Evolutionary conservation across 352 stramenopile species (phyloP), one percentile per base, ranked within the genome.

Genomic region (Pythium monospermum): DNA sequence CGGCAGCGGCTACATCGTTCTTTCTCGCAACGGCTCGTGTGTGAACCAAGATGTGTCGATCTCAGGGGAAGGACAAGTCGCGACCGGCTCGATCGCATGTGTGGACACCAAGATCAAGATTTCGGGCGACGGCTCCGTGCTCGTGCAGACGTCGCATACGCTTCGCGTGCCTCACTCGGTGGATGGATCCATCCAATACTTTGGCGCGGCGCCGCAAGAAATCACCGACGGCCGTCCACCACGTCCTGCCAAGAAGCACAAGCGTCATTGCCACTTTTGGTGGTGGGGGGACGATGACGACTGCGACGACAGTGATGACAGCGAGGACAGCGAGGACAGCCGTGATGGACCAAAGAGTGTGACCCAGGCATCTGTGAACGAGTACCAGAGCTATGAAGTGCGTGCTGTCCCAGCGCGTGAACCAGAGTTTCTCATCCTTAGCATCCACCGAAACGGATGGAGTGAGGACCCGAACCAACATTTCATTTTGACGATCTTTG

Each of bases 1-100:
- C 45, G 76, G 76, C 46, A 69, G 66, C 11, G 76, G 73, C 23
- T 43, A 62, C 53, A 41, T 71, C 11, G 83, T 64, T 39, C 58
- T 80, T 27, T 68, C 69, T 19, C 72, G 58, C 19, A 62, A 55
- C 15, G 76, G 76, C 4, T 65, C 59, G 38, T 71, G 71, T 10
- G 57, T 67, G 5, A 72, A 72, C 32, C 69, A 85, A 59, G 68
- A 68, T 13, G 41, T 87, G n/a, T 63, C 56, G 39, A 35, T 85
- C 44, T 77, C 71, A 4, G 76, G 76, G 1, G 48, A 62, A 16
- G 76, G 74, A 6, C 52, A 69, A 18, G 47, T 85, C 22, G 48
- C 67, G 40, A 70, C 62, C 18, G 74, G 71, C 6, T 80, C 71
- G n/a, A 78, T 85, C 39, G 42, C 68, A 4, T 69, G 66, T 2